phyloP scores from a whole-genome alignment of 2,329 filamentous ascomycete genomes.

The Monosporascus cannonballus region DNA sequence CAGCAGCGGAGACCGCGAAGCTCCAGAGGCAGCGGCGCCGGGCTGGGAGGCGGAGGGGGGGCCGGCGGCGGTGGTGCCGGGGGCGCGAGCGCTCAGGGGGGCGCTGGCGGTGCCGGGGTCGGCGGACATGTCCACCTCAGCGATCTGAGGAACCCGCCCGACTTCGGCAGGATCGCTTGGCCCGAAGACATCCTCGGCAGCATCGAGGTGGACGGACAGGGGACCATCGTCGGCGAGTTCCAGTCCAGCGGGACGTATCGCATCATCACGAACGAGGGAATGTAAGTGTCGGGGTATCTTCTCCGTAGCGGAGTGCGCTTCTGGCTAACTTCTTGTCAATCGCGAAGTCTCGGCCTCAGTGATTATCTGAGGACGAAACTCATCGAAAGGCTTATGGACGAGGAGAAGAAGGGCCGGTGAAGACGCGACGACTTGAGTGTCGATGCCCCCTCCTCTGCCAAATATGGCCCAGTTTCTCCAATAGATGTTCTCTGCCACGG shows the following conservation, averaged over 20 bases:
- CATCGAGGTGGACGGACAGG: conserved; percentile 54
- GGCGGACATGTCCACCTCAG: conserved; percentile 62
- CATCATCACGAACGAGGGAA: conserved; percentile 58
- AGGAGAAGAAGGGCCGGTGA: conserved; percentile 34
- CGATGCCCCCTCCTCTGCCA: no score
- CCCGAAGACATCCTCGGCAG: conserved; percentile 66
- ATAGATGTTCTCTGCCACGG: no score
- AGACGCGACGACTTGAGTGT: no score
- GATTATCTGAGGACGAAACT: conserved; percentile 50
- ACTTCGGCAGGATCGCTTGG: conserved; percentile 62
- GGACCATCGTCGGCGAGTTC: conserved; percentile 51
- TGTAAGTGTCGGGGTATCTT: conserved; percentile 42
- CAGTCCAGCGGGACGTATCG: conserved; percentile 58
- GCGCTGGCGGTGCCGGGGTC: conserved; percentile 51
- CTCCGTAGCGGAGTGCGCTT: not conserved
- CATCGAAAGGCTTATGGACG: conserved; percentile 43
- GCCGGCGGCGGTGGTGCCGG: conserved; percentile 42
- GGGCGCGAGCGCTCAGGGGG: conserved; percentile 55
- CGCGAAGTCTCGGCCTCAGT: conserved; percentile 43
- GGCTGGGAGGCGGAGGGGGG: conserved; percentile 31
- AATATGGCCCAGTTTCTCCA: no score
- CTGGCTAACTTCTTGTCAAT: conserved; percentile 4
- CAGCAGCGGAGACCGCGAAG: conserved; percentile 30
- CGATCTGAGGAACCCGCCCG: conserved; percentile 57
- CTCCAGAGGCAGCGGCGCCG: conserved; percentile 21